These are phyloP conservation scores for Botrytis fabae DNA, from an alignment of 2,329 filamentous ascomycete genomes.

Conservation along the genomic window DNA sequence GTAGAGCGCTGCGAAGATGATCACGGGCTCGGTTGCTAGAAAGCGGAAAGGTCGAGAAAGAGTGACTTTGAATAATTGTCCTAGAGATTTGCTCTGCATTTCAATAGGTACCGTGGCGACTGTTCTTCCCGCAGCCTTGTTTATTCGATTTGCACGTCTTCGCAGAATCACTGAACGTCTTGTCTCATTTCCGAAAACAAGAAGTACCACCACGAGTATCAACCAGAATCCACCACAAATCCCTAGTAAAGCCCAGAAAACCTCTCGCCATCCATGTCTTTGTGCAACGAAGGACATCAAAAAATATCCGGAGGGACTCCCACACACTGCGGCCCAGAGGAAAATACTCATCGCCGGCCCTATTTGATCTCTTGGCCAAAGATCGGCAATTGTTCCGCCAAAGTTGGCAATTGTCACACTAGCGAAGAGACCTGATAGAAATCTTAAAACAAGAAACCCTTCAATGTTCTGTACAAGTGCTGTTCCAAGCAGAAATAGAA, in stretches of 20 bases:
- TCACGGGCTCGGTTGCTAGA: slow-evolving; percentile 58
- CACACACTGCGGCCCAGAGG: slow-evolving; percentile 47
- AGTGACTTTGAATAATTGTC: slow-evolving; percentile 21
- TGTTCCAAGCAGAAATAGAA: slow-evolving; percentile 47
- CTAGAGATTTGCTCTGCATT: slow-evolving; percentile 20
- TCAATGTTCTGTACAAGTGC: slow-evolving; percentile 46
- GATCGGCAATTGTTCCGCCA: slow-evolving; percentile 42
- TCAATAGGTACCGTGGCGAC: slow-evolving; percentile 3
- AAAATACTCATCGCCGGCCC: slow-evolving; percentile 44
- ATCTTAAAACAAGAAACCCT: slow-evolving; percentile 46
- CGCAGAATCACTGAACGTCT: slow-evolving; percentile 24
- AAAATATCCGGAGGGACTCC: slow-evolving; percentile 43
- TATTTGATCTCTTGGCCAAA: slow-evolving; percentile 31
- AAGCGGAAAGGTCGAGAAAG: slow-evolving; percentile 50
- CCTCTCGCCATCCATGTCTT: slow-evolving; percentile 21
- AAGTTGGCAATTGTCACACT: slow-evolving; percentile 43
- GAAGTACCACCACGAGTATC: slow-evolving; percentile 21
- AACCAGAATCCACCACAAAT: slow-evolving; percentile 28
- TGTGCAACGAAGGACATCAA: slow-evolving; percentile 27
- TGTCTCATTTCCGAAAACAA: slow-evolving; percentile 22
- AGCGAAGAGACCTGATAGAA: slow-evolving; percentile 49
- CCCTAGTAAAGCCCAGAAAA: slow-evolving; percentile 29
- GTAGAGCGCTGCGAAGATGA: slow-evolving; percentile 61
- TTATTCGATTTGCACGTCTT: slow-evolving; percentile 1
- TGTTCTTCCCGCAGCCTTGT: slow-evolving; percentile 6